Percentiles rank a stretch among this genome's conserved stretches.
Evolutionary conservation across 495 filamentous ascomycete genomes (phyloP).

Genomic region (Tuber microsphaerosporum): DNA sequence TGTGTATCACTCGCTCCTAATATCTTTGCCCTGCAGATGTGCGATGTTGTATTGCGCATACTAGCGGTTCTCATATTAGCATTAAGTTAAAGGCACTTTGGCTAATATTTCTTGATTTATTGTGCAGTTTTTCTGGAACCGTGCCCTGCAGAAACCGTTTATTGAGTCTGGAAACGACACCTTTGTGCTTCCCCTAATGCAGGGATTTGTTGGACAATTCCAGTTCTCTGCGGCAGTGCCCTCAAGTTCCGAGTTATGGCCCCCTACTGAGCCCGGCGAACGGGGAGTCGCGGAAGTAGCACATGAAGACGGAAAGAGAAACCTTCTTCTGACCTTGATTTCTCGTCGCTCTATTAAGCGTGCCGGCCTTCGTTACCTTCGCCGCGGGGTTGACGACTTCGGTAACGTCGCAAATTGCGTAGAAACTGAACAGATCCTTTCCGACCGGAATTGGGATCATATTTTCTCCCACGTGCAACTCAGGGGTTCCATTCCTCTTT

Average conservation of each 20-base stretch:
- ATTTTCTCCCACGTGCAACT: conserved; percentile 78
- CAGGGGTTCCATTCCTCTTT: conserved; percentile 81
- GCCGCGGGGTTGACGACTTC: conserved; percentile 82
- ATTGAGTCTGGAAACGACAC: conserved; percentile 58
- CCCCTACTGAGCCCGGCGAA: conserved; percentile 29
- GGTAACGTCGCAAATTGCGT: conserved; percentile 85
- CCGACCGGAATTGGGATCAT: conserved; percentile 52
- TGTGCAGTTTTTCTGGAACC: conserved; percentile 82
- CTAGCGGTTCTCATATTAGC: background rate
- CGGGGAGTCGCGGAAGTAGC: conserved; percentile 16
- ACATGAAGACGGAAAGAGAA: conserved; percentile 17
- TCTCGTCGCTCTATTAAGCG: conserved; percentile 76
- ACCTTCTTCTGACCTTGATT: conserved; percentile 75
- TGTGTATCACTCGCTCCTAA: conserved; percentile 41
- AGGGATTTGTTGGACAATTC: conserved; percentile 88
- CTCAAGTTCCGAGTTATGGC: conserved; percentile 26
- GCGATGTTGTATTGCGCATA: background rate
- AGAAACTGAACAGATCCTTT: conserved; percentile 89
- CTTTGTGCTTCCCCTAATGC: conserved; percentile 75
- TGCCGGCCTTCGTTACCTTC: conserved; percentile 80
- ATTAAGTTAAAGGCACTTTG: background rate
- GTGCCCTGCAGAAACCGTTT: conserved; percentile 64
- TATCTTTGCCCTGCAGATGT: background rate
- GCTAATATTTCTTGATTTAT: conserved; percentile 29
- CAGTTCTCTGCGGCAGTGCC: conserved; percentile 53